phyloP scores from a whole-genome alignment of 148 eudicot genomes.

The Rhododendron henanense region DNA sequence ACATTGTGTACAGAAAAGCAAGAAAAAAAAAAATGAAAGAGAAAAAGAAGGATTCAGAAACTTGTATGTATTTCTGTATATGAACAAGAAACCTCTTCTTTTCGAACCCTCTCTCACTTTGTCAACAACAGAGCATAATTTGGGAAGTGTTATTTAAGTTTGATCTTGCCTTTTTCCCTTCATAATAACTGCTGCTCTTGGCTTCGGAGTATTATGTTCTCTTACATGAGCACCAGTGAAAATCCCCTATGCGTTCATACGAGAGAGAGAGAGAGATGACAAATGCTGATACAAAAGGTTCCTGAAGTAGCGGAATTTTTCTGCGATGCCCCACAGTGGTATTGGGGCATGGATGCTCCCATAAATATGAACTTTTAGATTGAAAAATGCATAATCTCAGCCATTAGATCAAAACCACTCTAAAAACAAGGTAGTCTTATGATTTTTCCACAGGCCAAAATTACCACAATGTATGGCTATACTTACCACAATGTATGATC shows the following conservation, averaged over 20 bases:
- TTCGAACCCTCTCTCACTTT: background rate
- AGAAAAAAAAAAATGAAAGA: background rate
- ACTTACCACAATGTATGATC: too few species aligned
- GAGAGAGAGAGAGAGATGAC: background rate
- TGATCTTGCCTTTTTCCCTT: background rate
- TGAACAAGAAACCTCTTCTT: slow-evolving; percentile 6
- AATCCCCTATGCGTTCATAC: background rate
- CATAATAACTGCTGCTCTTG: background rate
- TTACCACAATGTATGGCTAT: too few species aligned
- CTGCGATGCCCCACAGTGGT: too few species aligned
- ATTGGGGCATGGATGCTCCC: too few species aligned
- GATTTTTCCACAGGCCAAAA: too few species aligned
- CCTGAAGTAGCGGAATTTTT: too few species aligned
- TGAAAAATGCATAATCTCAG: too few species aligned
- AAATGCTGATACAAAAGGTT: background rate
- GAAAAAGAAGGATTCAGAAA: background rate
- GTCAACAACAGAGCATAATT: too few species aligned
- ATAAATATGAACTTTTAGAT: too few species aligned
- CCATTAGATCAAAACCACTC: too few species aligned
- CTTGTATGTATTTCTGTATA: background rate
- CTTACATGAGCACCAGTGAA: background rate
- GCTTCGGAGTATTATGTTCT: background rate
- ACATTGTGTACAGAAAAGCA: slow-evolving; percentile 4
- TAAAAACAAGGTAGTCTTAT: too few species aligned
- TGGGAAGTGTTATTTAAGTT: background rate